Base-by-base conservation (phyloP, 1,284 basidiomycete species). In the Butyriboletus appendiculatus region DNA sequence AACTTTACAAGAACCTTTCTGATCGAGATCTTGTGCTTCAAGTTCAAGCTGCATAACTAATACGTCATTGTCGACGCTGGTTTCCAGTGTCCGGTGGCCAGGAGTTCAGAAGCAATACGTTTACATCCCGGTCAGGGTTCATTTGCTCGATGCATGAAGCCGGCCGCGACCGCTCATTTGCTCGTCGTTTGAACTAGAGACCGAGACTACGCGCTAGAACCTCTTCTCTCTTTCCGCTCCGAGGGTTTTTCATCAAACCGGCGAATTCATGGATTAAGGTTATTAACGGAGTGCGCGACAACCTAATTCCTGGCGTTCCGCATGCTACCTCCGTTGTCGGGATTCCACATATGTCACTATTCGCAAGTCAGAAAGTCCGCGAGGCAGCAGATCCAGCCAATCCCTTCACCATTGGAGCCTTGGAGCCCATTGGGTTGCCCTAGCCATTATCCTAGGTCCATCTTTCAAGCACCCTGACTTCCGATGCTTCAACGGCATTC, bases 351-450 rank as follows among this genome's bases (percentile, higher is more conserved):
- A 45, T 22, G n/a, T 42, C 45, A 33, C 41, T 26, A 44, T 44
- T 30, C 28, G 28, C 43, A 15, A 45, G 28, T 38, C 47, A 47
- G 38, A 28, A 24, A 11, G 33, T 14, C 42, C 24, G 14, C 8
- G 6, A 16, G 15, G 32, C 38, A 47, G 32, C 40, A 5, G 43
- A 37, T 14, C 30, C 20, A 32, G 22, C n/a, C 53, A 30, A 39
- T 30, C 18, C 8, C 12, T 26, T 62, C 14, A 33, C 44, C 52
- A 45, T 49, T 50, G 58, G 38, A 18, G 24, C n/a, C 33, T 11
- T 34, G 52, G 55, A 50, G 30, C 39, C 42, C 5, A 14, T 45
- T 45, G 33, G 51, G 45, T 15, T 20, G 18, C 30, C 33, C 43
- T 33, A 22, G 24, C 18, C 45, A 51, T 49, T 22, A 8, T 30